Conservation (phyloP, 139 green algal species). For the Coccomyxa sp. region DNA sequence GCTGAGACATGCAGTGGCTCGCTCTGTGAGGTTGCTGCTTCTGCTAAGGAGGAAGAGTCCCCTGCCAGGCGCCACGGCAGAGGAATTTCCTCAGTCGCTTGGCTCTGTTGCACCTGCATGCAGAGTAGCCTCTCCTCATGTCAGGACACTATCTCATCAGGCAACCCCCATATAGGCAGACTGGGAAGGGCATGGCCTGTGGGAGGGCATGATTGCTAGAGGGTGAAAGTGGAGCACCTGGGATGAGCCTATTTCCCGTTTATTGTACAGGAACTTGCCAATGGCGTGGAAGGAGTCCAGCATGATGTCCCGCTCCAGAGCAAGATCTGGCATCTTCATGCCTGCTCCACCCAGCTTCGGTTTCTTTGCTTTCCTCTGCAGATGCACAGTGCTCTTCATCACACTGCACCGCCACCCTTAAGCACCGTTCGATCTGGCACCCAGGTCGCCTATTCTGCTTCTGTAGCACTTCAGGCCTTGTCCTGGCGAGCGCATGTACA, state of each 20-base stretch:
- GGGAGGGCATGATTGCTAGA: background rate
- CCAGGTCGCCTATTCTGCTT: too few species aligned
- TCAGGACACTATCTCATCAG: background rate
- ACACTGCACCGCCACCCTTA: too few species aligned
- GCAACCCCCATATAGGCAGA: background rate
- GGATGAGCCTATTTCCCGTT: conserved; percentile 22
- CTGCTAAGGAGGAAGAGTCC: background rate
- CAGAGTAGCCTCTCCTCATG: background rate
- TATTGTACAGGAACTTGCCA: conserved; percentile 84
- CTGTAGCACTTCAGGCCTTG: too few species aligned
- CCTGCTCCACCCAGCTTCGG: background rate
- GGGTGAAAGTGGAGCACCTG: background rate
- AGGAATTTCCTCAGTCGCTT: background rate
- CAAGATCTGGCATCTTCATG: background rate
- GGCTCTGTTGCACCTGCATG: too few species aligned
- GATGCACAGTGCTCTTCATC: too few species aligned
- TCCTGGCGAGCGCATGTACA: too few species aligned
- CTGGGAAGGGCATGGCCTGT: background rate
- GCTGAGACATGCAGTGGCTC: background rate
- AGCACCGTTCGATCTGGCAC: too few species aligned
- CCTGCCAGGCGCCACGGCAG: background rate
- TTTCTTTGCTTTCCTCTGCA: background rate
- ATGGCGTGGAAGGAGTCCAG: conserved; percentile 73
- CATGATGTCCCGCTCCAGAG: conserved; percentile 31
- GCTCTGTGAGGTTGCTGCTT: background rate